A percentile compares a stretch with the other conserved stretches of the same genome.
phyloP scores from a whole-genome alignment of 208 protist genomes.

The Angomonas ambiguus region DNA sequence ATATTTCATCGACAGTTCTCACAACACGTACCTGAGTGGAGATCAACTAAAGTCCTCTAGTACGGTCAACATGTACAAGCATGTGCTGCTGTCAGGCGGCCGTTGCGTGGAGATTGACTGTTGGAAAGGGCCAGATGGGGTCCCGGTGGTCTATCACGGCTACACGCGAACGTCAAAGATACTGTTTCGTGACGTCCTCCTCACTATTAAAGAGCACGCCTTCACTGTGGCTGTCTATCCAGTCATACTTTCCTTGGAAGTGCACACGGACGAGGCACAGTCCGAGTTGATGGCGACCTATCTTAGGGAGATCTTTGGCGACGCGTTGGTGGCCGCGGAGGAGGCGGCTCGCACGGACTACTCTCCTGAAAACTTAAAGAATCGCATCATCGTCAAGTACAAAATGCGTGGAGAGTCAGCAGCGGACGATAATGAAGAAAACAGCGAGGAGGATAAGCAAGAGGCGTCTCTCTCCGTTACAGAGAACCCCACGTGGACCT shows the following conservation, averaged over 20 bases:
- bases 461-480: no score
- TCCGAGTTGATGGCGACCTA: conserved; percentile 36
- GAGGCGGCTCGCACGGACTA: conserved; percentile 17
- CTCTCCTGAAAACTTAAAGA: conserved; percentile 30
- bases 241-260: conserved; percentile 61
- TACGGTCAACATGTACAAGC: conserved; percentile 47
- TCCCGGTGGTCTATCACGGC: conserved; percentile 67
- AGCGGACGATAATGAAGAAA: conserved; percentile 4
- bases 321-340: conserved; percentile 19
- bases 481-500: background rate
- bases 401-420: conserved; percentile 29
- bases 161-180: conserved; percentile 66
- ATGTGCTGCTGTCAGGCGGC: conserved; percentile 36
- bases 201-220: conserved; percentile 41
- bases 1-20: conserved; percentile 87
- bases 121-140: conserved; percentile 51
- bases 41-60: conserved; percentile 73
- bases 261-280: conserved; percentile 43
- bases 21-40: conserved; percentile 93
- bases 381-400: conserved; percentile 41
- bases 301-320: conserved; percentile 40
- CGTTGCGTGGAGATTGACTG: conserved; percentile 67
- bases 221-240: conserved; percentile 43
- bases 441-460: conserved; percentile 11
- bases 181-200: conserved; percentile 33